Evolutionary conservation across 176 grass and related monocot genomes (phyloP), one percentile per base, ranked within the genome.

Genomic region (Saccharum spontaneum): DNA sequence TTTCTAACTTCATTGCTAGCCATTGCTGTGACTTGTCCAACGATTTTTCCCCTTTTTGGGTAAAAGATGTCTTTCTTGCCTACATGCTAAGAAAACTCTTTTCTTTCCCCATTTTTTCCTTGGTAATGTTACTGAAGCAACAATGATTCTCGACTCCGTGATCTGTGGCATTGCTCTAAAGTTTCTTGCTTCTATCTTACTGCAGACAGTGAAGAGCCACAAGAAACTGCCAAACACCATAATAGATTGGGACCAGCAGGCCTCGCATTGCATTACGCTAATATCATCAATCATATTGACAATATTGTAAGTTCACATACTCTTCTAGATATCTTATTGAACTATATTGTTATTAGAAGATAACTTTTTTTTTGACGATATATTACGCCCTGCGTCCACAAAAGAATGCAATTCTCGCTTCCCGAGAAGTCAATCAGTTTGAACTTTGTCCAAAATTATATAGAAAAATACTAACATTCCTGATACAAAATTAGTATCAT

Each of bases 241-340:
- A 92, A 86, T 84, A 91, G 92, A 91, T 87, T 99, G 85, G 97
- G 97, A 73, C 92, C 94, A 77, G 92, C 94, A 79, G 94, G 97
- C 83, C 97, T 99, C 77, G 94, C 97, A 8, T 79, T 99, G 63
- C 94, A 99, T 76, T 99, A 99, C 84, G 94, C 97, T n/a, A 99
- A 90, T 89, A 91, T 91, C 77, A 97, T 97, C 87, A 91, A 86
- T 89, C 97, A 94, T 55, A 99, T 97, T 82, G 94, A 90, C 84
- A 96, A 88, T 86, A 87, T 99, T 78, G 97, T 99, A 95, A 97
- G 97, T 91, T 87, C 61, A 71, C 38, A 79, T 46, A 70, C 37
- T 63, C 31, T 45, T 48, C 61, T 84, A 39, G 62, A 62, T 41
- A 84, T 82, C 30, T 85, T 77, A 44, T 71, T 30, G 40, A 75